Percentiles rank a stretch among this genome's conserved stretches.
Evolutionary conservation across 140 eudicot species (phyloP).

Genomic region (Ambrosia hybrid): DNA sequence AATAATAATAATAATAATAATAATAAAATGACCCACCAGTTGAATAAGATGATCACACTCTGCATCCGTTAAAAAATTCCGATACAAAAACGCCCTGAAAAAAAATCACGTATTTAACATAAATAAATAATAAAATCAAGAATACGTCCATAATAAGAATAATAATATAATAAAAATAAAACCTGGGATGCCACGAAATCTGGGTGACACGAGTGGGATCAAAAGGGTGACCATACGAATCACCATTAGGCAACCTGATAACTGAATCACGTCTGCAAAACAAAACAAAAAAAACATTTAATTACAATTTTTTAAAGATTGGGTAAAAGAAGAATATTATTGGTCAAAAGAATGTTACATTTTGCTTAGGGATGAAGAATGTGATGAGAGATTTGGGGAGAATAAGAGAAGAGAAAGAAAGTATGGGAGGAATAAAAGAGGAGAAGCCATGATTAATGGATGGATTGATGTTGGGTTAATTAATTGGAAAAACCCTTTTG

Average conservation of each 20-base stretch:
- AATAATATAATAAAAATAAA: neutral
- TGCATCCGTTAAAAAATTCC: constrained; percentile 65
- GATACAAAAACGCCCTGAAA: constrained; percentile 77
- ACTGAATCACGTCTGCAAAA: constrained; percentile 20
- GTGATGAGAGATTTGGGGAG: constrained; percentile 26
- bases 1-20: too few relatives aligned
- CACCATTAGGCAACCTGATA: constrained; percentile 44
- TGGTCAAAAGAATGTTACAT: constrained; percentile 15
- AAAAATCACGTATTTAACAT: neutral
- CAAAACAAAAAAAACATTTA: constrained; percentile 1
- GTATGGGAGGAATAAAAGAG: too few relatives aligned
- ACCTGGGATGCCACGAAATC: constrained; percentile 97
- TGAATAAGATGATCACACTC: constrained; percentile 89
- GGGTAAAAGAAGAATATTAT: neutral
- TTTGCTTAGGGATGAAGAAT: constrained; percentile 28
- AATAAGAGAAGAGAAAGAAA: constrained; percentile 25
- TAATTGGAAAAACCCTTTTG: too few relatives aligned
- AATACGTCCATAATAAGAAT: too few relatives aligned
- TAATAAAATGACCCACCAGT: constrained; percentile 41
- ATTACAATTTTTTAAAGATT: too few relatives aligned
- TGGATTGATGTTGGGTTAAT: too few relatives aligned
- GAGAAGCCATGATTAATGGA: too few relatives aligned
- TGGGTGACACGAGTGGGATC: constrained; percentile 95
- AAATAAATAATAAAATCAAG: too few relatives aligned
- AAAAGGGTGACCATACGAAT: constrained; percentile 47